Evolutionary conservation across 2,329 filamentous ascomycete genomes (phyloP).

Genomic region (Orbilia ellipsospora): DNA sequence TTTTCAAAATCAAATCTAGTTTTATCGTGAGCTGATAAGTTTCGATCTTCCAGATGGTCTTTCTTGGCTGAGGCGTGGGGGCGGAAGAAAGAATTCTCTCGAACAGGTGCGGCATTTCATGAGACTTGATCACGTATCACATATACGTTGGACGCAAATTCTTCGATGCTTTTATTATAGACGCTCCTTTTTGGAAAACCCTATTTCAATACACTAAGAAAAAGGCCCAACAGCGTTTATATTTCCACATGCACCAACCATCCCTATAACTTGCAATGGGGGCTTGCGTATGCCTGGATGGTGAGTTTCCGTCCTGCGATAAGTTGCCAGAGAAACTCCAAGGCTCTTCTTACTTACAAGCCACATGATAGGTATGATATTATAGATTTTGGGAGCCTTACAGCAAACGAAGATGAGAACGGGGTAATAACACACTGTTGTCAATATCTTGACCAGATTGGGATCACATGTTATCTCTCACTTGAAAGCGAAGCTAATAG

Average conservation of each 20-base stretch:
- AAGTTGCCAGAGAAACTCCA: background rate
- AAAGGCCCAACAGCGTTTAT: conserved; percentile 74
- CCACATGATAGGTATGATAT: conserved; percentile 39
- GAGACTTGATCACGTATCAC: background rate
- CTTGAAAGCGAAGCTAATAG: background rate
- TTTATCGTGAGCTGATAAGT: background rate
- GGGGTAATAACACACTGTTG: conserved; percentile 1
- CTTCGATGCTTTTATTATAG: too few species aligned
- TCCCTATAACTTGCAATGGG: conserved; percentile 78
- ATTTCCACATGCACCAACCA: conserved; percentile 87
- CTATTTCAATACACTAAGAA: too few species aligned
- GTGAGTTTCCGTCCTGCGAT: conserved; percentile 12
- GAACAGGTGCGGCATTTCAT: conserved; percentile 23
- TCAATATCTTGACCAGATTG: background rate
- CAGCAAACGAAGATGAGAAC: conserved; percentile 26
- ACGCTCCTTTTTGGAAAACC: too few species aligned
- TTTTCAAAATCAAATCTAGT: background rate
- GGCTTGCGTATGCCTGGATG: conserved; percentile 47
- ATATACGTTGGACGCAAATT: too few species aligned
- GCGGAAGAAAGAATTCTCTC: conserved; percentile 36
- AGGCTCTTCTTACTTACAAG: background rate
- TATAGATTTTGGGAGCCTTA: conserved; percentile 36
- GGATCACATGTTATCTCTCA: background rate
- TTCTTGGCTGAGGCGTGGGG: conserved; percentile 67
- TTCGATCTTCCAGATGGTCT: conserved; percentile 11